phyloP scores from a whole-genome alignment of 345 rosid genomes.

The Microthlaspi erraticum region DNA sequence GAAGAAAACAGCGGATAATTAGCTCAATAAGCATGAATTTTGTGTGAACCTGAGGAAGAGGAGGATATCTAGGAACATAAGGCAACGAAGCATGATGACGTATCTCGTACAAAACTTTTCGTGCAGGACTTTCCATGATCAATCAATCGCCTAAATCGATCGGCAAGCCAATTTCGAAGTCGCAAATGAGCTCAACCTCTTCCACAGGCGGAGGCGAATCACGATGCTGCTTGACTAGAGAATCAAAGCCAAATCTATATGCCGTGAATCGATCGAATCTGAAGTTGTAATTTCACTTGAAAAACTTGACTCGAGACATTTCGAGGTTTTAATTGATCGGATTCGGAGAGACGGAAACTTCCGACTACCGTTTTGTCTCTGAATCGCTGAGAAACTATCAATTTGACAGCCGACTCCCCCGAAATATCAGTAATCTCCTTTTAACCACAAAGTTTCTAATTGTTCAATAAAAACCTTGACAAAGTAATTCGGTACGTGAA shows the following conservation, averaged over 20 bases:
- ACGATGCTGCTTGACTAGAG: background rate
- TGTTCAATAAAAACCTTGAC: constrained; percentile 15
- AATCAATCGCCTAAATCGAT: constrained; percentile 24
- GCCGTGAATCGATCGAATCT: constrained; percentile 18
- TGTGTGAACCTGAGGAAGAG: constrained; percentile 60
- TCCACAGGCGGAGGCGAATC: no score
- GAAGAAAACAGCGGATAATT: background rate
- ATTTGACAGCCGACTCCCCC: constrained; percentile 11
- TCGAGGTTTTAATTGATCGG: constrained; percentile 11
- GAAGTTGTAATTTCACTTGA: background rate
- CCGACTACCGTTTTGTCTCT: background rate
- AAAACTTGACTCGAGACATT: background rate
- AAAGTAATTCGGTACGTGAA: background rate
- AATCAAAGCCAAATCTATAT: background rate
- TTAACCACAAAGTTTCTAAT: constrained; percentile 8
- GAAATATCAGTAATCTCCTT: constrained; percentile 14
- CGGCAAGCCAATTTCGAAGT: no score
- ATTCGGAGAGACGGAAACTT: constrained; percentile 22
- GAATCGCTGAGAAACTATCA: background rate
- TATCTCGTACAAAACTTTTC: constrained; percentile 66
- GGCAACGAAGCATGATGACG: constrained; percentile 71
- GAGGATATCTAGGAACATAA: constrained; percentile 71
- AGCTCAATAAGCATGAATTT: constrained; percentile 7
- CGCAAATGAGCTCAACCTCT: no score
- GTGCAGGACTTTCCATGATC: constrained; percentile 49